These are phyloP conservation scores for Apiospora arundinis DNA, from an alignment of 2,329 filamentous ascomycete genomes.

Conservation along the genomic window DNA sequence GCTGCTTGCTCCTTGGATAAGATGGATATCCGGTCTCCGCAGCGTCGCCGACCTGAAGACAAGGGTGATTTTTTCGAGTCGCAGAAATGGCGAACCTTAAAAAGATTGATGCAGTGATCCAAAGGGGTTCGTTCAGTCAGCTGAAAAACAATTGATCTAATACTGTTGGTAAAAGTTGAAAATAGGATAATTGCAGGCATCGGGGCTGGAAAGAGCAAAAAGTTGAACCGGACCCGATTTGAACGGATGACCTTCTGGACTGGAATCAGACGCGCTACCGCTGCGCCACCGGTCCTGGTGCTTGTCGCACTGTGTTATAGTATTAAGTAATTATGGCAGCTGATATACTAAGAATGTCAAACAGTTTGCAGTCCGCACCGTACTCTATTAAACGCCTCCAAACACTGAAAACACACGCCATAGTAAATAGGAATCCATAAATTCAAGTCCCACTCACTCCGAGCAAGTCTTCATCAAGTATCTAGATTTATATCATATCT, in stretches of 20 bases:
- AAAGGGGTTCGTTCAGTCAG: too few relatives aligned
- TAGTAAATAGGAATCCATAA: too few relatives aligned
- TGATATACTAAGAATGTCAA: background rate
- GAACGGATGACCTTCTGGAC: constrained; percentile 17
- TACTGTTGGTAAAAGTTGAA: too few relatives aligned
- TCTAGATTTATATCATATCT: background rate
- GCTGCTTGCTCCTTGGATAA: background rate
- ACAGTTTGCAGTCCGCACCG: too few relatives aligned
- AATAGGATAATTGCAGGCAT: too few relatives aligned
- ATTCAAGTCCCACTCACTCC: background rate
- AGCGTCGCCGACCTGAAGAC: background rate
- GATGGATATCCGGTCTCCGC: background rate
- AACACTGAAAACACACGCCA: too few relatives aligned
- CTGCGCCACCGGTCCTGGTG: constrained; percentile 15
- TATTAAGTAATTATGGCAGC: accelerated
- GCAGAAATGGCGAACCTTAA: too few relatives aligned
- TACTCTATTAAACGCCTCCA: too few relatives aligned
- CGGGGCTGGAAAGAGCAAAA: background rate
- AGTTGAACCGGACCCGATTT: constrained; percentile 15
- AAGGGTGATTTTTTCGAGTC: background rate
- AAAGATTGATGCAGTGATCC: too few relatives aligned
- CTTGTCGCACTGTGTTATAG: constrained; percentile 14
- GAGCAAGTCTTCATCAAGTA: background rate
- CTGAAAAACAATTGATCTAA: too few relatives aligned
- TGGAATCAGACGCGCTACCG: constrained; percentile 17